A percentile compares a stretch with the other conserved stretches of the same genome.
Conservation (phyloP, 371 early-diverging fungal species). For the Syncephalastrum contaminatum region DNA sequence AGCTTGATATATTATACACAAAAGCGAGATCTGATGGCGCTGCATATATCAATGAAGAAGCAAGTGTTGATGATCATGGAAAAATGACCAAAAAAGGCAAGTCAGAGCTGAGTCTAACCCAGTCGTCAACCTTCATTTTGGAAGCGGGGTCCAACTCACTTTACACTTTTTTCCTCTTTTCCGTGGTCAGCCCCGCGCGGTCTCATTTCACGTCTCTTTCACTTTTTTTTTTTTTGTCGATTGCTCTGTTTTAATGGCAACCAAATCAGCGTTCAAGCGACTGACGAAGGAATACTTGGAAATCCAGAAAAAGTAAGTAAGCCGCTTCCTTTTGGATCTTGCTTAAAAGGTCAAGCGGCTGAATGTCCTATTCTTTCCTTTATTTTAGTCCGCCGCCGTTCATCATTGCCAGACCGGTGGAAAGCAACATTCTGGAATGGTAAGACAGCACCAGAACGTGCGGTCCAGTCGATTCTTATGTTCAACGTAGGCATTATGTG, state of each 20-base stretch:
- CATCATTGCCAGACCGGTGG: slow-evolving; percentile 89
- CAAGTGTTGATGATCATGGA: too few species aligned
- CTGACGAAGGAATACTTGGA: slow-evolving; percentile 90
- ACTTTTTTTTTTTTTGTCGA: too few species aligned
- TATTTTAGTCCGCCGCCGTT: slow-evolving; percentile 60
- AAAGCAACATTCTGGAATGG: slow-evolving; percentile 96
- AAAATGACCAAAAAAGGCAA: too few species aligned
- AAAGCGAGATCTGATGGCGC: too few species aligned
- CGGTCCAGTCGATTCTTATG: background rate
- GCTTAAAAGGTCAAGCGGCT: background rate
- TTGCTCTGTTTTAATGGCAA: slow-evolving; percentile 68
- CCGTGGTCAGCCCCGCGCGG: too few species aligned
- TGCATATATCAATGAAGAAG: too few species aligned
- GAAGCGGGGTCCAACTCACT: too few species aligned
- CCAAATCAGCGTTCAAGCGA: slow-evolving; percentile 83
- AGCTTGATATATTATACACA: slow-evolving; percentile 10
- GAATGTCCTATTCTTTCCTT: slow-evolving; percentile 15
- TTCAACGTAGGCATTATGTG: slow-evolving; percentile 82
- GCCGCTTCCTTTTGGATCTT: slow-evolving; percentile 11
- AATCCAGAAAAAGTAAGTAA: slow-evolving; percentile 59
- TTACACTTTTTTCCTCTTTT: too few species aligned
- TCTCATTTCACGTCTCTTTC: too few species aligned
- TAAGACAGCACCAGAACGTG: slow-evolving; percentile 23
- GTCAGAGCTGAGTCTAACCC: too few species aligned
- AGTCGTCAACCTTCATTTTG: too few species aligned